Conservation (phyloP, 2,329 filamentous ascomycete species). For the Neurospora sp. region DNA sequence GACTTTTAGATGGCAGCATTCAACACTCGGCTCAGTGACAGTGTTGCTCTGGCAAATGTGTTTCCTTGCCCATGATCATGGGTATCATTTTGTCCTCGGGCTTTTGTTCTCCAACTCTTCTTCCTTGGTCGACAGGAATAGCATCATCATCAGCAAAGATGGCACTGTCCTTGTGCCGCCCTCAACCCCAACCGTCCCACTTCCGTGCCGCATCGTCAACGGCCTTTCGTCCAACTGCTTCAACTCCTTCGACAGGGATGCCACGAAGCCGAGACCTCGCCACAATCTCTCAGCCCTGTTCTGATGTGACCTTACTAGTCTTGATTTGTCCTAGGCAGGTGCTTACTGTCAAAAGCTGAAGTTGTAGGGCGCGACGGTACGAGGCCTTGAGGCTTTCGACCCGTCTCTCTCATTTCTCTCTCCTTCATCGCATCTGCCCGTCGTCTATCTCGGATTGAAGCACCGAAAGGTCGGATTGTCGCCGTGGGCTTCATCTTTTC, state of each 20-base stretch:
- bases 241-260: neutral
- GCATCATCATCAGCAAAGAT: neutral
- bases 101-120: neutral
- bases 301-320: neutral
- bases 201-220: neutral
- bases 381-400: neutral
- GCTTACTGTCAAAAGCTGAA: neutral
- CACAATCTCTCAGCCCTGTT: neutral
- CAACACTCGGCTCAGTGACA: neutral
- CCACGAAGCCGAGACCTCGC: neutral
- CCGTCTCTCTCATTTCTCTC: neutral
- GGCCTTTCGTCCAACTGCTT: neutral
- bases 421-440: neutral
- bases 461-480: neutral
- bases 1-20: neutral
- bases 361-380: neutral
- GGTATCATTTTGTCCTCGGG: accelerated
- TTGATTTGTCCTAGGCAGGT: neutral
- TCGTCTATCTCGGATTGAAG: neutral
- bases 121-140: neutral
- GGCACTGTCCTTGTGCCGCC: neutral
- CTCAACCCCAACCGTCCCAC: neutral
- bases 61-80: too few relatives aligned
- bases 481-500: neutral
- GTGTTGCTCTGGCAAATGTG: neutral